Evolutionary conservation across 495 filamentous ascomycete genomes (phyloP).

Genomic region (Penicillium alfredii): DNA sequence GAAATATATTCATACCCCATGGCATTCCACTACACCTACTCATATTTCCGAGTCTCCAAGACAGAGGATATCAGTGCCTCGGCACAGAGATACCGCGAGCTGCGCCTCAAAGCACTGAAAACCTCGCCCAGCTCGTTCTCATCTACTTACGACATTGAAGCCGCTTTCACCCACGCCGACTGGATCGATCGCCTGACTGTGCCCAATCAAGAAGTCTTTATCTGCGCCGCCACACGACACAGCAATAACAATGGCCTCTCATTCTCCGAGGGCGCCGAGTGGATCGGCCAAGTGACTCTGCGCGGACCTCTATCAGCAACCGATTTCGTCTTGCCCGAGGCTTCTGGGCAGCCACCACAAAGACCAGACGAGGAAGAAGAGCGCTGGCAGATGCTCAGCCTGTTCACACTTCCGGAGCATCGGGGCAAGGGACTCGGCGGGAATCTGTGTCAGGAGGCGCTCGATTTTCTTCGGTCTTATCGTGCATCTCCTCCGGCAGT

Average conservation of each 20-base stretch:
- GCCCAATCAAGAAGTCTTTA: slow-evolving; percentile 18
- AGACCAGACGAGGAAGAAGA: slow-evolving; percentile 19
- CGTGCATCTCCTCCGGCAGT: slow-evolving; percentile 5
- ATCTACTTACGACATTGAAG: slow-evolving; percentile 30
- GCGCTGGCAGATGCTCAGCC: slow-evolving; percentile 33
- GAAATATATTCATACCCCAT: not conserved
- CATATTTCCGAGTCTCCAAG: slow-evolving; percentile 18
- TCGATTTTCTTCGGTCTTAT: slow-evolving; percentile 21
- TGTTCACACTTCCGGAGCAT: slow-evolving; percentile 27
- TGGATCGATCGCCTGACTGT: slow-evolving; percentile 22
- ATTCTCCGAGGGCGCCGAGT: slow-evolving; percentile 11
- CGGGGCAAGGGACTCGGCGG: slow-evolving; percentile 29
- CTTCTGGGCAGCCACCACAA: slow-evolving; percentile 13
- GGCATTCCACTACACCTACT: slow-evolving; percentile 8
- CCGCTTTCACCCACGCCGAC: slow-evolving; percentile 18
- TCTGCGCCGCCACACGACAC: slow-evolving; percentile 24
- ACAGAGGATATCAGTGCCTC: slow-evolving; percentile 9
- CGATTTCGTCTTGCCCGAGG: slow-evolving; percentile 17
- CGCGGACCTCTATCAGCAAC: slow-evolving; percentile 19
- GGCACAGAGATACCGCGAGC: slow-evolving; percentile 22
- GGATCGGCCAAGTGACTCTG: slow-evolving; percentile 32
- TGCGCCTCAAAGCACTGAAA: slow-evolving; percentile 18
- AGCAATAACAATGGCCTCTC: not conserved
- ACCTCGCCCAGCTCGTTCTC: slow-evolving; percentile 26
- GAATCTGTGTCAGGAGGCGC: slow-evolving; percentile 25